Evolutionary conservation across 106 monocot species (phyloP).

Genomic region (Phalaenopsis aphrodite): DNA sequence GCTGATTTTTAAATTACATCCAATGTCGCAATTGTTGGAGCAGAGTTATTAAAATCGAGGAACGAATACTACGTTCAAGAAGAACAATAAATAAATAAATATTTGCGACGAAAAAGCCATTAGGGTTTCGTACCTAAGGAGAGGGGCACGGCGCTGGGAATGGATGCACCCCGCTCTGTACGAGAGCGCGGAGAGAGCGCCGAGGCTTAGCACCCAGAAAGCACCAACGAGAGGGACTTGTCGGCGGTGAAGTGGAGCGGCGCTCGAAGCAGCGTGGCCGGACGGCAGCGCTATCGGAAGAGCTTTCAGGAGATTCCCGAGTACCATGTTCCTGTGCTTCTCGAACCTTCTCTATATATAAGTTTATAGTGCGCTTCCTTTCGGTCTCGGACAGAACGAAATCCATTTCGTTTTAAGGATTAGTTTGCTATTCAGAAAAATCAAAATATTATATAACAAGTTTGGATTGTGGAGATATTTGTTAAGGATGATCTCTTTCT

Average conservation of each 20-base stretch:
- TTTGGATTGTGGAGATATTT: too few relatives aligned
- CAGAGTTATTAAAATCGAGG: too few relatives aligned
- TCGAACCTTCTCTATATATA: neutral
- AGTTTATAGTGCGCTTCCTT: neutral
- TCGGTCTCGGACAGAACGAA: too few relatives aligned
- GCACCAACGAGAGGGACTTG: conserved; percentile 40
- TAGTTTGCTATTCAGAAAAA: too few relatives aligned
- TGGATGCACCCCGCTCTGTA: conserved; percentile 46
- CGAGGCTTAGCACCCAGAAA: conserved; percentile 55
- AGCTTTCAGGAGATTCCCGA: neutral
- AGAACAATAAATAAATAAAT: neutral
- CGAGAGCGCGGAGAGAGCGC: conserved; percentile 46
- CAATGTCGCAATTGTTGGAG: too few relatives aligned
- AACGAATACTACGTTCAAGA: too few relatives aligned
- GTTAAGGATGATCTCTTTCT: too few relatives aligned
- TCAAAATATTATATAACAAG: too few relatives aligned
- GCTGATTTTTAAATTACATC: too few relatives aligned
- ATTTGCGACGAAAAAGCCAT: neutral
- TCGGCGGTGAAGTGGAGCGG: conserved; percentile 10
- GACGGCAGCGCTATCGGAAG: neutral
- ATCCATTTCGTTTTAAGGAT: too few relatives aligned
- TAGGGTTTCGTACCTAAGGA: conserved; percentile 22
- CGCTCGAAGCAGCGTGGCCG: neutral
- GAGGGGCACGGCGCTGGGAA: conserved; percentile 22
- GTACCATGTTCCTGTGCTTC: neutral